A percentile compares a stretch with the other conserved stretches of the same genome.
These are phyloP conservation scores for Penicillium sp. DNA, from an alignment of 2,329 filamentous ascomycete genomes.

Conservation along the genomic window DNA sequence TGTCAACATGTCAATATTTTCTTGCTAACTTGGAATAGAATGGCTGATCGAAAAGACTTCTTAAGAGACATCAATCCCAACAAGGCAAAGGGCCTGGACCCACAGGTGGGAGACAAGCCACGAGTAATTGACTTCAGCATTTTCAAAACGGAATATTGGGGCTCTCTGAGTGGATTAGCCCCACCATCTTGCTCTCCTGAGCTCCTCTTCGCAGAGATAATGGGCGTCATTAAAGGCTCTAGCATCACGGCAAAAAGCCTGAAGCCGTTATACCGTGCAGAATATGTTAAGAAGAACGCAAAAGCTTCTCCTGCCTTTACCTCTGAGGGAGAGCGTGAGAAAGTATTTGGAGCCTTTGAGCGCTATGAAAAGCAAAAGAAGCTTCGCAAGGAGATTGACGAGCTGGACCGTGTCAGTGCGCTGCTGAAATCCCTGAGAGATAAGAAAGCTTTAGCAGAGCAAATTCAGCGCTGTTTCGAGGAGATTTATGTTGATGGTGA, in stretches of 20 bases:
- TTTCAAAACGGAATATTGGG: constrained; percentile 32
- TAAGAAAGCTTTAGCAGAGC: not conserved
- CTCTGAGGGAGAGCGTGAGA: constrained; percentile 13
- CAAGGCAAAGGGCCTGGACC: not conserved
- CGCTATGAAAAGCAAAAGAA: constrained; percentile 24
- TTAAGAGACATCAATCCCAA: not conserved
- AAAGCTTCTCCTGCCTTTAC: constrained; percentile 25
- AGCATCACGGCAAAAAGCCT: constrained; percentile 14
- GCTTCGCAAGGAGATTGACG: constrained; percentile 15
- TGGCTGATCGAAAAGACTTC: constrained; percentile 16
- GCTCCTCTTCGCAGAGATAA: constrained; percentile 31
- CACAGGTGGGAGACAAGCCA: not conserved
- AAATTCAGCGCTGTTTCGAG: constrained; percentile 10
- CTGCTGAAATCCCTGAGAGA: constrained; percentile 19
- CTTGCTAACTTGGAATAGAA: constrained; percentile 7
- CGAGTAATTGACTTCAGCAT: constrained; percentile 24
- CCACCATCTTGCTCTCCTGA: constrained; percentile 18
- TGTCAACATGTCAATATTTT: too few relatives aligned
- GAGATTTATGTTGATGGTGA: constrained; percentile 16
- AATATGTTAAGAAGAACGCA: constrained; percentile 21
- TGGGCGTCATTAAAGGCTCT: constrained; percentile 32
- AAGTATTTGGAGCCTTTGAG: constrained; percentile 26
- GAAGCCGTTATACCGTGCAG: constrained; percentile 14
- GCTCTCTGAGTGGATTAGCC: constrained; percentile 9
- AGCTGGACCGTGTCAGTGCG: constrained; percentile 20